phyloP scores from a whole-genome alignment of 495 filamentous ascomycete species.

The Diplogelasinospora grovesii region DNA sequence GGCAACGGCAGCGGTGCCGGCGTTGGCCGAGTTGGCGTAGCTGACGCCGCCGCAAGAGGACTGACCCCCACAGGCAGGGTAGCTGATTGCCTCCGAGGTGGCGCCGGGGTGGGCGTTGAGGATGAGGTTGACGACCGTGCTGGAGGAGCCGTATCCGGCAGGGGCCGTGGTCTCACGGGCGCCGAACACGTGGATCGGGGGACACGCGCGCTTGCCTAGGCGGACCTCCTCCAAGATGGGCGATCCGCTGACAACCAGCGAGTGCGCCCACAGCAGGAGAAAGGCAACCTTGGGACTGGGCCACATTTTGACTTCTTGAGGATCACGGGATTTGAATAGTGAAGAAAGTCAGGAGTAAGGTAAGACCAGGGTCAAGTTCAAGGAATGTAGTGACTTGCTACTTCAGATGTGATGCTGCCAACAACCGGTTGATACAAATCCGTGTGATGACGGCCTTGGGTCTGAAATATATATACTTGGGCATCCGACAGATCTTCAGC shows the following conservation, averaged over 20 bases:
- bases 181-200: conserved; percentile 53
- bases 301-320: conserved; percentile 29
- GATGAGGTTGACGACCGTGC: conserved; percentile 48
- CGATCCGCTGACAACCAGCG: conserved; percentile 22
- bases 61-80: conserved; percentile 46
- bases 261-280: conserved; percentile 23
- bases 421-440: no score
- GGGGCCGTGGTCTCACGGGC: conserved; percentile 57
- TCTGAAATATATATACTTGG: no score
- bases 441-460: no score
- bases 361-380: no score
- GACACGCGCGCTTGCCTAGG: conserved; percentile 35
- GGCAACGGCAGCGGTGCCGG: conserved; percentile 48
- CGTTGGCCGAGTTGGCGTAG: conserved; percentile 47
- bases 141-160: conserved; percentile 49
- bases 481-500: no score
- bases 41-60: conserved; percentile 38
- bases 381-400: no score
- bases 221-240: conserved; percentile 14
- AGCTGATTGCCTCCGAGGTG: conserved; percentile 48
- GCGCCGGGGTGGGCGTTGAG: conserved; percentile 46
- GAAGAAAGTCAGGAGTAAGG: no score
- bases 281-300: conserved; percentile 23
- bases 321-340: no score
- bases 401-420: no score